Conservation (phyloP, 148 eudicot genomes). For the Camellia japonica region DNA sequence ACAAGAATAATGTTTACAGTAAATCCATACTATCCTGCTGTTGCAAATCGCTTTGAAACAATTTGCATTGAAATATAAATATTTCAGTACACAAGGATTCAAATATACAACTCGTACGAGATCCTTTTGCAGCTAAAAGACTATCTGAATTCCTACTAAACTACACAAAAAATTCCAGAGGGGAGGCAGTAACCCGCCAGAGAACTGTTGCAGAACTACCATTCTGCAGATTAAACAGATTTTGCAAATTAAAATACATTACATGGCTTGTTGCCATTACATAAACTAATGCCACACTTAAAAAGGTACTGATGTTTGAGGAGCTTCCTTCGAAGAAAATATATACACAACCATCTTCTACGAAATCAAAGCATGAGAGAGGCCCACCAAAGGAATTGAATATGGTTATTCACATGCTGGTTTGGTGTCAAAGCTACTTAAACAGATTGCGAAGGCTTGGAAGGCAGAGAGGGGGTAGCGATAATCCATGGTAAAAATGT, state of each 20-base stretch:
- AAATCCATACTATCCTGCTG: background rate
- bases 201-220: background rate
- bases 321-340: conserved; percentile 14
- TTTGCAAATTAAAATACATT: conserved; percentile 6
- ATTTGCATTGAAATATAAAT: background rate
- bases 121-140: conserved; percentile 3
- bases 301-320: background rate
- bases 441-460: conserved; percentile 54
- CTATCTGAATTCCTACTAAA: conserved; percentile 11
- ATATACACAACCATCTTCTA: conserved; percentile 16
- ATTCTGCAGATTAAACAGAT: conserved; percentile 12
- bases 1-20: background rate
- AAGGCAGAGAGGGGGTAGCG: conserved; percentile 52
- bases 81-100: background rate
- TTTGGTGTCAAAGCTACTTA: conserved; percentile 59
- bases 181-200: background rate
- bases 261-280: background rate
- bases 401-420: conserved; percentile 50
- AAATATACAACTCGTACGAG: background rate
- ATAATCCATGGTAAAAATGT: conserved; percentile 58
- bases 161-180: background rate
- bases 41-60: background rate
- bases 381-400: background rate
- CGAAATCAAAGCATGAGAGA: background rate
- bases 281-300: background rate